A percentile compares a stretch with the other conserved stretches of the same genome.
Conservation (phyloP, 108 stramenopile genomes). For the Nannochloropsis oceanica region DNA sequence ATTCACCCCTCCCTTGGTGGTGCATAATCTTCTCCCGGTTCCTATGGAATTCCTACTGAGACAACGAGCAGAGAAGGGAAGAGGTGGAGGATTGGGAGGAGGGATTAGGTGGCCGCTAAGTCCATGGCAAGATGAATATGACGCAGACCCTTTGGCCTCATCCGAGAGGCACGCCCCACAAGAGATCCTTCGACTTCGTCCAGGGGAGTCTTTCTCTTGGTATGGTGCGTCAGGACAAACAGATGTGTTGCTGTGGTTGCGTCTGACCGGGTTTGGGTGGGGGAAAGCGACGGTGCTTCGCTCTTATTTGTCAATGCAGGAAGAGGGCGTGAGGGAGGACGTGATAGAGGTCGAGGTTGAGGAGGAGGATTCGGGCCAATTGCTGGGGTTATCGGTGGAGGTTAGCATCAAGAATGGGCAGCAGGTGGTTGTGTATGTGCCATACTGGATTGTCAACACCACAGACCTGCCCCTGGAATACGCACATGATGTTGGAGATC, state of each 20-base stretch:
- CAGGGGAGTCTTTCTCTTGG: not conserved
- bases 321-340: not conserved
- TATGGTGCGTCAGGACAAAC: not conserved
- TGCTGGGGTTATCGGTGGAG: not conserved
- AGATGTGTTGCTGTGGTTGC: not conserved
- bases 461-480: conserved; percentile 11
- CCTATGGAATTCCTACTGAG: not conserved
- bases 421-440: conserved; percentile 18
- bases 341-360: not conserved
- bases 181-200: not conserved
- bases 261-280: not conserved
- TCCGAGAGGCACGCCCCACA: not conserved
- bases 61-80: not conserved
- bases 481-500: not conserved
- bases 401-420: not conserved
- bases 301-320: not conserved
- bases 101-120: too few relatives aligned
- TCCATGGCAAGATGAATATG: not conserved
- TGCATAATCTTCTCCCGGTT: not conserved
- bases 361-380: not conserved
- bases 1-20: not conserved
- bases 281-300: not conserved
- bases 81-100: too few relatives aligned
- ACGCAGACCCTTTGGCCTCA: not conserved
- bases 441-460: conserved; percentile 25